A percentile compares a stretch with the other conserved stretches of the same genome.
Conservation (phyloP, 352 stramenopile genomes). For the Peronospora farinosa region DNA sequence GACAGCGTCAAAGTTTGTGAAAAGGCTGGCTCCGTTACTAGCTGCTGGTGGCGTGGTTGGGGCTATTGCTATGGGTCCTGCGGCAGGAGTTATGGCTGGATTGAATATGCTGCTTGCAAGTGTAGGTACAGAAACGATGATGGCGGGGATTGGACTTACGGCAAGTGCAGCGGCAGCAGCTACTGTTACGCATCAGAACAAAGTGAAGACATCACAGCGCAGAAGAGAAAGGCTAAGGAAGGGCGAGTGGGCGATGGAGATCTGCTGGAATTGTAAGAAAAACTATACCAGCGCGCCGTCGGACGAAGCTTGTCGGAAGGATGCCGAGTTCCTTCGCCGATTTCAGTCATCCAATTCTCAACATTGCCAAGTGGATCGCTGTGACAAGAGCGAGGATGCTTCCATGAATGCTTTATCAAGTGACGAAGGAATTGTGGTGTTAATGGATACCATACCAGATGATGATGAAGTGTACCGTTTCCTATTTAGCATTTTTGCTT, state of each 20-base stretch:
- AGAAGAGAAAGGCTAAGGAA: slow-evolving; percentile 38
- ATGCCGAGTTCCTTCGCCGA: slow-evolving; percentile 45
- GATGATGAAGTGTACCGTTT: slow-evolving; percentile 53
- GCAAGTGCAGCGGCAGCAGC: slow-evolving; percentile 48
- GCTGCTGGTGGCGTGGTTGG: slow-evolving; percentile 54
- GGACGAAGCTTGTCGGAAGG: slow-evolving; percentile 49
- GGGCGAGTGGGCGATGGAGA: slow-evolving; percentile 60
- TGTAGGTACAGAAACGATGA: slow-evolving; percentile 48
- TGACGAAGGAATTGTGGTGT: not conserved
- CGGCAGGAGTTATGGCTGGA: slow-evolving; percentile 43
- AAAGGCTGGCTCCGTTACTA: slow-evolving; percentile 42
- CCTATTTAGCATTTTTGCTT: slow-evolving; percentile 49
- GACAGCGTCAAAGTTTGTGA: slow-evolving; percentile 28
- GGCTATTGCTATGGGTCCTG: slow-evolving; percentile 44
- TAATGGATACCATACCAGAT: slow-evolving; percentile 17
- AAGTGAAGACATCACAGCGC: slow-evolving; percentile 34
- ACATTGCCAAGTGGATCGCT: not conserved
- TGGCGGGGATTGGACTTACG: slow-evolving; percentile 53
- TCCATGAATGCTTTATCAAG: slow-evolving; percentile 1
- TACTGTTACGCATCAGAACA: slow-evolving; percentile 45
- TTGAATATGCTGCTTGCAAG: slow-evolving; percentile 51
- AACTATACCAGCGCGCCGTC: slow-evolving; percentile 33
- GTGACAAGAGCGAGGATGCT: not conserved
- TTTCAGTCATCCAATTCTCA: slow-evolving; percentile 33
- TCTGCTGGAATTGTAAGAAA: slow-evolving; percentile 64